phyloP scores from a whole-genome alignment of 108 stramenopile genomes.

The Cylindrotheca closterium region DNA sequence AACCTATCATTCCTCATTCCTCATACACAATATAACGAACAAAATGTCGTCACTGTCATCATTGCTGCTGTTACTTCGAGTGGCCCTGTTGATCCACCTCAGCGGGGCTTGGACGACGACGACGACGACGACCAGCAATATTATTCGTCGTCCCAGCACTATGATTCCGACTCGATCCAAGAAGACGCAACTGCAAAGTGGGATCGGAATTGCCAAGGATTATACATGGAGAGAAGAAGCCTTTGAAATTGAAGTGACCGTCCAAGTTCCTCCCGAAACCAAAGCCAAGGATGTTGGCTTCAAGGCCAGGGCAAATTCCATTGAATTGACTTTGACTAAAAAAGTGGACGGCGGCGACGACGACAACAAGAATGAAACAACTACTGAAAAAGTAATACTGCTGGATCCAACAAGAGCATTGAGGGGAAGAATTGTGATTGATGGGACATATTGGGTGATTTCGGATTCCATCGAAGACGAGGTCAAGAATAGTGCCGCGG shows the following conservation, averaged over 20 bases:
- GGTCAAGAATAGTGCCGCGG: not conserved
- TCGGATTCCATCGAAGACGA: slow-evolving; percentile 37
- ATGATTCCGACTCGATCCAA: no score
- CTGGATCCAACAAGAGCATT: slow-evolving; percentile 61
- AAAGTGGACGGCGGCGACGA: slow-evolving; percentile 2
- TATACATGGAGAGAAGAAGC: slow-evolving; percentile 83
- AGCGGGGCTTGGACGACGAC: no score
- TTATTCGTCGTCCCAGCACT: no score
- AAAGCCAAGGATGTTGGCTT: slow-evolving; percentile 66
- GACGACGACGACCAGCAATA: no score
- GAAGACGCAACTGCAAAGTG: no score
- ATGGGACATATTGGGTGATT: slow-evolving; percentile 85
- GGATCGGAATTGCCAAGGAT: slow-evolving; percentile 56
- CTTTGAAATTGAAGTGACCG: slow-evolving; percentile 76
- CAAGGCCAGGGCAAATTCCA: slow-evolving; percentile 46
- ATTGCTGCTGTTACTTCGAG: no score
- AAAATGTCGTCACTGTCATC: no score
- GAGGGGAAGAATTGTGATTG: slow-evolving; percentile 62
- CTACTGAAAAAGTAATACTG: slow-evolving; percentile 29
- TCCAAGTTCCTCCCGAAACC: slow-evolving; percentile 63
- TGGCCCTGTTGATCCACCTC: no score
- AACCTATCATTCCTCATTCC: no score
- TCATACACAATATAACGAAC: no score
- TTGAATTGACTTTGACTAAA: slow-evolving; percentile 42
- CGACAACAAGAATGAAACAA: slow-evolving; percentile 1